Evolutionary conservation across 345 rosid genomes (phyloP), one percentile per base, ranked within the genome.

Genomic region (Microthlaspi erraticum): DNA sequence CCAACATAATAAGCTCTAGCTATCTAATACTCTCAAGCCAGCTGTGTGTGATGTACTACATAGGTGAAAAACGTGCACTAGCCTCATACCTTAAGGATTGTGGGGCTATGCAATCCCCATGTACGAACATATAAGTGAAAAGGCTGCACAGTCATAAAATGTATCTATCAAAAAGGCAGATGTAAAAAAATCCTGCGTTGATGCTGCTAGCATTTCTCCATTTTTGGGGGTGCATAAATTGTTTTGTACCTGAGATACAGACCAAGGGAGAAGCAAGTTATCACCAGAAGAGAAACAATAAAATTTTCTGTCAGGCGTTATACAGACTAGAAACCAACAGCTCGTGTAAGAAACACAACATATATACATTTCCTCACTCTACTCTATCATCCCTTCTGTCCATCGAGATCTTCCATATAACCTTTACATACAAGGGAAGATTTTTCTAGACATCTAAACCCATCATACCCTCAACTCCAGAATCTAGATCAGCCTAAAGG

Each of bases 171-270:
- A 90, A 85, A 83, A 91, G 65, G 99, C 83, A 56, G 97, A 81
- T 42, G 99, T 94, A 36, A 94, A 75, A 85, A 94, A 94, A 81
- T 94, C 99, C 80, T 94, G 99, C 10, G 97, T 94, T 41, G 96
- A 88, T 46, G 99, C 99, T 71, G 91, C 96, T 83, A 94, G 83
- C 57, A 94, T 85, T 83, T 94, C 97, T 79, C 99, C 99, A 80
- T 91, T 94, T 83, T 94, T 94, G 59, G 99, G 99, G 31, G 99
- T 94, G 84, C 99, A 94, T 76, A 94, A 81, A 81, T 91, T 94
- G 79, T 91, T 91, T 85, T 94, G 99, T 71, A 94, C 99, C 98
- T 91, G 83, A 67, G 76, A 59, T 71, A 68, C 38, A 69, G 52
- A 60, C 61, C 69, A 75, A 68, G 18, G 13, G 26, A 53, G 58